Evolutionary conservation across 2,329 filamentous ascomycete species (phyloP).

Genomic region (Bipolaris oryzae): DNA sequence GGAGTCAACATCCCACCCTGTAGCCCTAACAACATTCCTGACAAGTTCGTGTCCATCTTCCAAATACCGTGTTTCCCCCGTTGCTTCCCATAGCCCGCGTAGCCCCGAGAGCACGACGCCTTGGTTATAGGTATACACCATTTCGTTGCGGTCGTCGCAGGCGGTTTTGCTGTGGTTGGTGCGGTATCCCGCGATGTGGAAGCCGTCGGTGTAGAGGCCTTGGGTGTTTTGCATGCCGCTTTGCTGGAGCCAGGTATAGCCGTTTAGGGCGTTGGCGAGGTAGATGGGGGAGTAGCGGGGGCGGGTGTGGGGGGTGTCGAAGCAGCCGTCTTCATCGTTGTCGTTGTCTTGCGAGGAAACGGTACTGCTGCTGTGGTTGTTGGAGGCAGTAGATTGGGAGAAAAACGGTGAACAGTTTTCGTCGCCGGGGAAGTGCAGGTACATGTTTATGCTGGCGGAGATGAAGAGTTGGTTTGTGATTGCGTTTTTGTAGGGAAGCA

Average conservation of each 20-base stretch:
- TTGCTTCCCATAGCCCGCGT: slow-evolving; percentile 79
- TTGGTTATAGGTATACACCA: slow-evolving; percentile 96
- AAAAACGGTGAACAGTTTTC: slow-evolving; percentile 72
- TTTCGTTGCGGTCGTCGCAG: slow-evolving; percentile 82
- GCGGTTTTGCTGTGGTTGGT: slow-evolving; percentile 66
- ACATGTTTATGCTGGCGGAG: slow-evolving; percentile 85
- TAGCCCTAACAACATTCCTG: slow-evolving; percentile 74
- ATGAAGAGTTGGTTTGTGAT: slow-evolving; percentile 94
- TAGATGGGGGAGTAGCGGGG: slow-evolving; percentile 57
- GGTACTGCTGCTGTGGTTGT: slow-evolving; percentile 2
- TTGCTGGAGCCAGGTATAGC: slow-evolving; percentile 77
- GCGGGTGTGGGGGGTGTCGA: too few relatives aligned
- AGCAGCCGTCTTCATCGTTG: too few relatives aligned
- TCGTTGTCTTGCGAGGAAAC: not conserved
- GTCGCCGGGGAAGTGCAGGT: slow-evolving; percentile 85
- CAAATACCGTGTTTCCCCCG: slow-evolving; percentile 73
- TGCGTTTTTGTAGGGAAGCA: slow-evolving; percentile 86
- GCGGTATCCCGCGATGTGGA: slow-evolving; percentile 73
- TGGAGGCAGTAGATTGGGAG: slow-evolving; percentile 28
- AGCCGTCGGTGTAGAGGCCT: slow-evolving; percentile 85
- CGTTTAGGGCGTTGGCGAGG: slow-evolving; percentile 74
- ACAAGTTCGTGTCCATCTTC: slow-evolving; percentile 81
- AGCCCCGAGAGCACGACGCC: slow-evolving; percentile 85
- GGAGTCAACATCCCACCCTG: slow-evolving; percentile 65
- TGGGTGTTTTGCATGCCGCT: slow-evolving; percentile 80